phyloP scores from a whole-genome alignment of 1,284 basidiomycete species.

The Gymnopus androsaceus region DNA sequence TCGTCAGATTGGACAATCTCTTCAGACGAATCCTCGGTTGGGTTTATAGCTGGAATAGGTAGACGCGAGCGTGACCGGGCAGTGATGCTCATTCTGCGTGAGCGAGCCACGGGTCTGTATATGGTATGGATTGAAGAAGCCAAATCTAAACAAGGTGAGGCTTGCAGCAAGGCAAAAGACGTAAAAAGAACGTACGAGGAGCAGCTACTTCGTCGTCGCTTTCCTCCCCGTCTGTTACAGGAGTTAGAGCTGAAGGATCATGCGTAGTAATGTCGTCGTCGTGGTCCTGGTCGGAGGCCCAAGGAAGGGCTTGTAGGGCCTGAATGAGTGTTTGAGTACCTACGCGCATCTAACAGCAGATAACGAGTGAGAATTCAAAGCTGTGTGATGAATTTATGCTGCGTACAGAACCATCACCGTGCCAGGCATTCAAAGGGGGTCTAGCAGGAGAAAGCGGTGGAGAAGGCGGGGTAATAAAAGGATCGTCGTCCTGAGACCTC shows the following conservation, averaged over 20 bases:
- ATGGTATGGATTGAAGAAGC: conserved; percentile 86
- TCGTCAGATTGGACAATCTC: conserved; percentile 36
- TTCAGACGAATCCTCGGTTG: conserved; percentile 31
- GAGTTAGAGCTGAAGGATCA: conserved; percentile 34
- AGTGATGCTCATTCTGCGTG: conserved; percentile 46
- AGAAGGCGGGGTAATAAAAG: conserved; percentile 74
- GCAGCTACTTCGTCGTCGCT: conserved; percentile 56
- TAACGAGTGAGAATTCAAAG: conserved; percentile 17
- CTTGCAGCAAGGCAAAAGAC: conserved; percentile 2
- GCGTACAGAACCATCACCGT: conserved; percentile 68
- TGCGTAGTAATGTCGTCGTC: conserved; percentile 60
- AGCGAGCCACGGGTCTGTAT: conserved; percentile 76
- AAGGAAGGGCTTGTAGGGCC: conserved; percentile 79
- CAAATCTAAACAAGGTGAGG: conserved; percentile 35
- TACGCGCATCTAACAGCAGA: conserved; percentile 62
- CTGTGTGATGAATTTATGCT: conserved; percentile 14
- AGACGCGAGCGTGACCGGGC: conserved; percentile 17
- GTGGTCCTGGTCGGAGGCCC: conserved; percentile 66
- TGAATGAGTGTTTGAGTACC: conserved; percentile 85
- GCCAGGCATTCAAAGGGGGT: conserved; percentile 52
- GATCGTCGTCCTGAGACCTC: conserved; percentile 60
- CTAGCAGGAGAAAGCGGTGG: conserved; percentile 49
- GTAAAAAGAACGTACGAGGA: conserved; percentile 28
- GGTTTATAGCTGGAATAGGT: conserved; percentile 29
- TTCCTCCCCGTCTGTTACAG: conserved; percentile 50